Evolutionary conservation across 257 asterid genomes (phyloP).

Genomic region (Scutellaria baicalensis): DNA sequence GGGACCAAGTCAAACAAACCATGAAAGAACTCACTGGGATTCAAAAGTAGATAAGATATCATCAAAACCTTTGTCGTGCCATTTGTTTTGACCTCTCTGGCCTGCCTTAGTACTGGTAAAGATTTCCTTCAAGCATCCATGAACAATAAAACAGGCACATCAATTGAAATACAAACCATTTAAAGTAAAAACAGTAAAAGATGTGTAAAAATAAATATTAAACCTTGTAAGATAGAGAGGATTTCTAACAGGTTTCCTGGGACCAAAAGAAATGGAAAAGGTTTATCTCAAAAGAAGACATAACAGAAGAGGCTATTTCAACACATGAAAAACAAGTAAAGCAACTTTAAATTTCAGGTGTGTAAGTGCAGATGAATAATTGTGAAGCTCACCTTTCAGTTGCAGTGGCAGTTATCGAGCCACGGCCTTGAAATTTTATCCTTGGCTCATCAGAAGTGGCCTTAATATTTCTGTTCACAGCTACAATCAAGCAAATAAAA

Average conservation of each 20-base stretch:
- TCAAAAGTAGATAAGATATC: slow-evolving; percentile 10
- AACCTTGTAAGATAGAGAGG: slow-evolving; percentile 55
- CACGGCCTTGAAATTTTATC: slow-evolving; percentile 36
- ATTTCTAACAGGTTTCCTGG: slow-evolving; percentile 44
- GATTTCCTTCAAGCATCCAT: slow-evolving; percentile 57
- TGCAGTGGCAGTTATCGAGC: slow-evolving; percentile 27
- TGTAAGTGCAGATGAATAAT: background rate
- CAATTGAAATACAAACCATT: slow-evolving; percentile 12
- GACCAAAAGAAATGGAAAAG: slow-evolving; percentile 23
- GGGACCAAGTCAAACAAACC: slow-evolving; percentile 12
- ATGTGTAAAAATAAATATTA: slow-evolving; percentile 10
- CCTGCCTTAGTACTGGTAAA: slow-evolving; percentile 49
- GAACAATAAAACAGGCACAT: slow-evolving; percentile 20
- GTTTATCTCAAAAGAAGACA: background rate
- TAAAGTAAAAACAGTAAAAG: slow-evolving; percentile 9
- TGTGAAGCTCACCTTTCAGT: slow-evolving; percentile 34
- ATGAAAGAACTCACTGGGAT: background rate
- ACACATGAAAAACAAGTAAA: background rate
- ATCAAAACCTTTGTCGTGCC: slow-evolving; percentile 43
- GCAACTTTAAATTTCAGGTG: slow-evolving; percentile 2
- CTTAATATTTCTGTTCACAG: slow-evolving; percentile 28
- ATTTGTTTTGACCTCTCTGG: slow-evolving; percentile 25
- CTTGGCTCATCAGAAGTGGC: slow-evolving; percentile 25
- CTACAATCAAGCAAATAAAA: slow-evolving; percentile 27
- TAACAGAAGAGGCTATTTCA: background rate